Evolutionary conservation across 148 eudicot genomes (phyloP).

Genomic region (Gaultheria prostrata): DNA sequence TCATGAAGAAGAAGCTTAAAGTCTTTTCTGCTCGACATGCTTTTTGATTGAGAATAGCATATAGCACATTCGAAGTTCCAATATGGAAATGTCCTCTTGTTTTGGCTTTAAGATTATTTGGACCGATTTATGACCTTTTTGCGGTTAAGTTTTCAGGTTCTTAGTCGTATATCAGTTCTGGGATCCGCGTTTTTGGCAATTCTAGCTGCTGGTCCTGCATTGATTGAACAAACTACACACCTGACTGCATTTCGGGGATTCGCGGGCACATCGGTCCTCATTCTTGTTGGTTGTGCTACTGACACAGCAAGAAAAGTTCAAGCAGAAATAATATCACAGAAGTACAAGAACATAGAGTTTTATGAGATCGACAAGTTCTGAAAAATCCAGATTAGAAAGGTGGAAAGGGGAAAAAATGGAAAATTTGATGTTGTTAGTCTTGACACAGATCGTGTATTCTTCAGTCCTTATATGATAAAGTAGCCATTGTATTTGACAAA

Average conservation of each 20-base stretch:
- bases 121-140: neutral
- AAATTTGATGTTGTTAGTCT: neutral
- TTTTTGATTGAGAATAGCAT: neutral
- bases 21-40: neutral
- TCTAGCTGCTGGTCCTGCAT: slow-evolving; percentile 91
- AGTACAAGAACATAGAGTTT: slow-evolving; percentile 91
- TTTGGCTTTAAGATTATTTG: neutral
- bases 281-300: slow-evolving; percentile 98
- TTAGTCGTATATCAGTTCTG: slow-evolving; percentile 89
- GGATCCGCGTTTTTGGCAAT: slow-evolving; percentile 90
- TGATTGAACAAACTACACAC: slow-evolving; percentile 84
- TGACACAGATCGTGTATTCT: too few species aligned
- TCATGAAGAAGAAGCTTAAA: neutral
- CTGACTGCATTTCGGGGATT: slow-evolving; percentile 92
- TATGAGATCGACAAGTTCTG: slow-evolving; percentile 60
- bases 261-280: slow-evolving; percentile 90
- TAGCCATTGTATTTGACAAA: neutral
- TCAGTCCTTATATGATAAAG: neutral
- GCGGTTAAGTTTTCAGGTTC: slow-evolving; percentile 42
- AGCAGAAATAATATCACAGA: slow-evolving; percentile 94
- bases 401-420: neutral
- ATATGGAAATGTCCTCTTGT: neutral
- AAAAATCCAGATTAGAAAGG: neutral
- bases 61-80: neutral
- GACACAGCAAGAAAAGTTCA: slow-evolving; percentile 96